These are phyloP conservation scores for Didymella pinodella DNA, from an alignment of 2,329 filamentous ascomycete species.

Conservation along the genomic window DNA sequence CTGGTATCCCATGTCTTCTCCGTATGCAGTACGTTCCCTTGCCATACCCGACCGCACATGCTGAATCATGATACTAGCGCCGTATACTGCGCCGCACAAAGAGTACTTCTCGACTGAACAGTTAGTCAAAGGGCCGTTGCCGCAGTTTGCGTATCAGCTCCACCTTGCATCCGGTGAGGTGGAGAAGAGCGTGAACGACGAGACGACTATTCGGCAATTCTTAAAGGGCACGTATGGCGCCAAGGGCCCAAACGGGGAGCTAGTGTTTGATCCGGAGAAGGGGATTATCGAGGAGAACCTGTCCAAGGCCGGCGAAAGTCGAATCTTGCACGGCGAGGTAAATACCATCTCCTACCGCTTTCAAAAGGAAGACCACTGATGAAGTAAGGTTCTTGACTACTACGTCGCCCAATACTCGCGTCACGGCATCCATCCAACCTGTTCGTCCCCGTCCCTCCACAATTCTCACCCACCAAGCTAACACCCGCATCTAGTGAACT, in stretches of 20 bases:
- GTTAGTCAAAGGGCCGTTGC: constrained; percentile 65
- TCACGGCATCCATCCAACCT: constrained; percentile 77
- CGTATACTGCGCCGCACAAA: constrained; percentile 67
- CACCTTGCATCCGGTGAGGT: constrained; percentile 74
- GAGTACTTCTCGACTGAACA: constrained; percentile 65
- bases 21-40: constrained; percentile 65
- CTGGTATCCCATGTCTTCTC: constrained; percentile 78
- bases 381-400: constrained; percentile 68
- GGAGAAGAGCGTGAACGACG: constrained; percentile 57
- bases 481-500: constrained; percentile 66
- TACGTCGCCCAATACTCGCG: constrained; percentile 77
- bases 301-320: constrained; percentile 62
- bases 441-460: constrained; percentile 49
- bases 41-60: background rate
- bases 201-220: constrained; percentile 72
- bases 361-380: background rate
- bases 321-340: constrained; percentile 69
- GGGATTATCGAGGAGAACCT: constrained; percentile 73
- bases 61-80: constrained; percentile 41
- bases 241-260: constrained; percentile 62
- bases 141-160: constrained; percentile 84
- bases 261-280: constrained; percentile 64
- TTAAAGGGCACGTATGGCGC: constrained; percentile 77
- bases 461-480: constrained; percentile 11
- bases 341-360: constrained; percentile 22